Conservation (phyloP, 2,329 filamentous ascomycete species). For the Penicillium sp. region DNA sequence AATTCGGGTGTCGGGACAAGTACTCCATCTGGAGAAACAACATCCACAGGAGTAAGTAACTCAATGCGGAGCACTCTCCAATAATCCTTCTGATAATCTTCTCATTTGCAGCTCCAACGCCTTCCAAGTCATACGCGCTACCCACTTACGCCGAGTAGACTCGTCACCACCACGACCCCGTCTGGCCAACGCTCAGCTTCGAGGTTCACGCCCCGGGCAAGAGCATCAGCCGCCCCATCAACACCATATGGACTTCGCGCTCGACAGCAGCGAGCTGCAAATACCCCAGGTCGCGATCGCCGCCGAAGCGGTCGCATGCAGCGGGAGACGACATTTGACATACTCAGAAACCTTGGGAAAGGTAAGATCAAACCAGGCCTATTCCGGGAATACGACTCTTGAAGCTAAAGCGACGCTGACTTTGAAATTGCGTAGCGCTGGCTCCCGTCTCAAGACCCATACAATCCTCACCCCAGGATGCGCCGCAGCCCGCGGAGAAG, state of each 20-base stretch:
- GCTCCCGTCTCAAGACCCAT: slow-evolving; percentile 49
- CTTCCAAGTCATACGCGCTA: slow-evolving; percentile 30
- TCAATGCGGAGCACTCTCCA: background rate
- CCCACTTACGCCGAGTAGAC: slow-evolving; percentile 38
- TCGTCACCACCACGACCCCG: slow-evolving; percentile 29
- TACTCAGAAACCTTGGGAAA: slow-evolving; percentile 53
- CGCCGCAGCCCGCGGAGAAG: slow-evolving; percentile 15
- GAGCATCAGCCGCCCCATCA: slow-evolving; percentile 43
- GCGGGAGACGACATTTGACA: slow-evolving; percentile 56
- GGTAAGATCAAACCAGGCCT: slow-evolving; percentile 31
- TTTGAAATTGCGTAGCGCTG: slow-evolving; percentile 39
- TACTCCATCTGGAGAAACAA: slow-evolving; percentile 31
- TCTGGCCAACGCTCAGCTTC: slow-evolving; percentile 33
- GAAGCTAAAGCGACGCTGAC: background rate
- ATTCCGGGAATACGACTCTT: background rate
- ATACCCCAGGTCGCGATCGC: slow-evolving; percentile 50
- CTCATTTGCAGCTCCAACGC: slow-evolving; percentile 31
- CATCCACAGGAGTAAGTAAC: slow-evolving; percentile 25
- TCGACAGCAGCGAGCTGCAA: slow-evolving; percentile 53
- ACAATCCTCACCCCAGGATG: slow-evolving; percentile 47
- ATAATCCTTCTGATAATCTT: background rate
- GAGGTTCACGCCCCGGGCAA: slow-evolving; percentile 36
- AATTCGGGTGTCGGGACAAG: slow-evolving; percentile 19
- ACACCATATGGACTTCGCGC: slow-evolving; percentile 57
- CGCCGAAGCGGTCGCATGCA: slow-evolving; percentile 51